Base-by-base conservation (phyloP, 2,329 filamentous ascomycete genomes). In the Exophiala aquamarina region DNA sequence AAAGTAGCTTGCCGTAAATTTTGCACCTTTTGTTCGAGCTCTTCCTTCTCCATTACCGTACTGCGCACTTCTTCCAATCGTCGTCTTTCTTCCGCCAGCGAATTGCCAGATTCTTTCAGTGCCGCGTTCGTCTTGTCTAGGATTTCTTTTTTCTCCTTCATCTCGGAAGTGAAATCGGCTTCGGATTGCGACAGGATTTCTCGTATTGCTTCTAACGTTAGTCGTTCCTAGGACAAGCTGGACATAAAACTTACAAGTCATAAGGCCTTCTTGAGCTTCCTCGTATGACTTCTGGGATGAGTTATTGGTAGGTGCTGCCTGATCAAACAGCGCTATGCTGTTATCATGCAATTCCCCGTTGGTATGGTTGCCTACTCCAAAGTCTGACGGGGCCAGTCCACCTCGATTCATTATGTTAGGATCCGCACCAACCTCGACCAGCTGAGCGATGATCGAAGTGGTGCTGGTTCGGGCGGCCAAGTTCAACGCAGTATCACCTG, bases 401-500 rank as follows among this genome's bases (percentile, higher is more conserved):
- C 91, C 91, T 39, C 90, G 83, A 61, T 98, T 98, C 4, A 89
- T 81, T 61, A 97, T 91, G 43, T 86, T 83, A n/a, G 90, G 86
- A 66, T 97, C 90, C 1, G 93, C 93, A 47, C 92, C 90, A 34
- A 98, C 91, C 68, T 98, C 93, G 9, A 97, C 76, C 23, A 98
- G 75, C 64, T 98, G 93, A n/a, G 90, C 92, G 48, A 97, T 95
- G 59, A 98, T 95, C 60, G 89, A 94, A 45, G 87, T 79, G 64
- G 95, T 97, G 17, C 90, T 89, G 57, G 96, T 95, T 52, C 93
- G 80, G 2, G 93, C 91, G 2, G 92, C 93, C 53, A 97, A 85
- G 59, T 96, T 96, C 15, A 98, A 75, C 0, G 93, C 93, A 0
- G 93, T 98, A 63, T 98, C 95, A 1, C 93, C 93, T 26, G 87